These are phyloP conservation scores for Fusarium neocosmosporiellum DNA, from an alignment of 2,329 filamentous ascomycete species.

Conservation along the genomic window DNA sequence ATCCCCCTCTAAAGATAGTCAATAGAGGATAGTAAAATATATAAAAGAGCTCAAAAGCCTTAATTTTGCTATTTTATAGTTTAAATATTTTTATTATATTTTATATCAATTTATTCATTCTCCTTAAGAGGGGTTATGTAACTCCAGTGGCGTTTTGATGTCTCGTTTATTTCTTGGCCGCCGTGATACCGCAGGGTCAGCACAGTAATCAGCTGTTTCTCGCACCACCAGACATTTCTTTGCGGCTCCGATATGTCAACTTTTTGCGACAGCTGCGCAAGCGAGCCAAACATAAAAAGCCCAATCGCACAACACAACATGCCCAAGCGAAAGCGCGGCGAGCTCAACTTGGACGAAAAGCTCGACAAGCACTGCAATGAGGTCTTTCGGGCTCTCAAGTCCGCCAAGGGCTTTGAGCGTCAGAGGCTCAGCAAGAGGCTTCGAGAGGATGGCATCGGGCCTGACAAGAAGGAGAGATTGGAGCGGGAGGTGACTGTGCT, in stretches of 20 bases:
- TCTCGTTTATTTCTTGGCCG: too few relatives aligned
- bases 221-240: conserved; percentile 65
- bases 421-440: conserved; percentile 77
- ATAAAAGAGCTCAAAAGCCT: too few relatives aligned
- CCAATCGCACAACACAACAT: conserved; percentile 48
- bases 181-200: rapidly evolving
- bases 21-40: too few relatives aligned
- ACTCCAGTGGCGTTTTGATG: too few relatives aligned
- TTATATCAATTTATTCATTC: too few relatives aligned
- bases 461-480: conserved; percentile 67
- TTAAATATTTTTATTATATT: too few relatives aligned
- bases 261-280: conserved; percentile 35
- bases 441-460: conserved; percentile 57
- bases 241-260: conserved; percentile 31
- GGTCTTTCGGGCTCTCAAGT: conserved; percentile 75
- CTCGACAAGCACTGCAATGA: conserved; percentile 68
- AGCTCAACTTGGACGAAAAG: conserved; percentile 59
- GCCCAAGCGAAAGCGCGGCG: conserved; percentile 68
- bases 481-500: conserved; percentile 69
- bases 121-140: too few relatives aligned
- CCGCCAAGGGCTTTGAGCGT: conserved; percentile 80
- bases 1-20: too few relatives aligned
- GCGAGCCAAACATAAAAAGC: conserved; percentile 29
- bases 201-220: conserved; percentile 47
- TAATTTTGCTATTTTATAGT: too few relatives aligned